Conservation (phyloP, 225 moss, liverwort and hornwort species). For the Straminergon stramineum region DNA sequence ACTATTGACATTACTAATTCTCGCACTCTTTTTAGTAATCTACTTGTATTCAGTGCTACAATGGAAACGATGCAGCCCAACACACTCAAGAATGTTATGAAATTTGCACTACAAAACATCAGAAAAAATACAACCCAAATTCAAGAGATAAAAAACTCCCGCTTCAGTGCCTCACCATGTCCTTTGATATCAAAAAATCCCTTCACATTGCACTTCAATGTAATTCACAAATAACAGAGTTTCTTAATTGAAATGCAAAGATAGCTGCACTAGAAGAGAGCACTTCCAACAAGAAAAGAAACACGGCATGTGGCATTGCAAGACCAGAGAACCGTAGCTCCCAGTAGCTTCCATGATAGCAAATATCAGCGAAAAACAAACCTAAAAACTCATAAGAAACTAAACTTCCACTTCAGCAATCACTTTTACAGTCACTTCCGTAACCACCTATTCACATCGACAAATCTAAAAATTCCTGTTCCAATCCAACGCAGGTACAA, state of each 20-base stretch:
- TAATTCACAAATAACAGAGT: neutral
- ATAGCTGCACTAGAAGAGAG: neutral
- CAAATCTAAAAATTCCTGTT: neutral
- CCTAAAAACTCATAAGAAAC: neutral
- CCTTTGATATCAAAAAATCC: neutral
- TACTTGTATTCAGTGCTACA: neutral
- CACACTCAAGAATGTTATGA: neutral
- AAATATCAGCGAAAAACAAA: neutral
- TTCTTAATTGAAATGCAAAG: neutral
- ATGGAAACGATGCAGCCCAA: neutral
- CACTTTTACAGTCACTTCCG: neutral
- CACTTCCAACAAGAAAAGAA: neutral
- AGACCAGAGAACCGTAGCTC: neutral
- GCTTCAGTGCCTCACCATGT: neutral
- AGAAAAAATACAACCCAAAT: neutral
- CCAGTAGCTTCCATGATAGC: slow-evolving; percentile 15
- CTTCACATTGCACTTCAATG: neutral
- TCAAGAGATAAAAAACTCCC: neutral
- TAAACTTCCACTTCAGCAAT: neutral
- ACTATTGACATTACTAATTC: neutral
- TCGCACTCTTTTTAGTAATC: neutral
- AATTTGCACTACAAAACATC: neutral
- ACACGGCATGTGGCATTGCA: neutral
- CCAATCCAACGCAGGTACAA: neutral
- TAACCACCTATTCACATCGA: neutral